phyloP scores from a whole-genome alignment of 805 yeast genomes.

The Geotrichum ghanense region DNA sequence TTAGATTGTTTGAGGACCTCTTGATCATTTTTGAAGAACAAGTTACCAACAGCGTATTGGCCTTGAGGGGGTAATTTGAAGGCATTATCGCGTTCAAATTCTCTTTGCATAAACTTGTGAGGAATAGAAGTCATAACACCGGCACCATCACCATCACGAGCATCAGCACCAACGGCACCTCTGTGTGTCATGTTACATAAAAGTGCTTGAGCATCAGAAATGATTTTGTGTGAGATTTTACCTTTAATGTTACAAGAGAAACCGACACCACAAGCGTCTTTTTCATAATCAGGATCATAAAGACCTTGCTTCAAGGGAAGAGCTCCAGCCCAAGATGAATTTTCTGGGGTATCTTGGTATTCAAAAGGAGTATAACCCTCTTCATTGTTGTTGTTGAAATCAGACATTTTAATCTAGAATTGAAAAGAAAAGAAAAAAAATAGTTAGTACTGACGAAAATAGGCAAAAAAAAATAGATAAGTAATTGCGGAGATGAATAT shows the following conservation, averaged over 20 bases:
- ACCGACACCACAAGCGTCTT: constrained; percentile 98
- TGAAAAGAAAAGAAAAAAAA: too few relatives aligned
- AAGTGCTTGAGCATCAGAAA: constrained; percentile 73
- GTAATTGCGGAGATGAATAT: too few relatives aligned
- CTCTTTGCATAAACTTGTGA: constrained; percentile 75
- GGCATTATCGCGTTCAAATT: constrained; percentile 61
- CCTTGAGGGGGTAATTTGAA: constrained; percentile 65
- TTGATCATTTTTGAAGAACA: constrained; percentile 80
- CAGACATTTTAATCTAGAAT: too few relatives aligned
- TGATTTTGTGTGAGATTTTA: constrained; percentile 74
- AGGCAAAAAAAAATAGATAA: too few relatives aligned
- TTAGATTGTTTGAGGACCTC: constrained; percentile 59
- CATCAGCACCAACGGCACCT: constrained; percentile 94
- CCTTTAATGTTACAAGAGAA: constrained; percentile 94
- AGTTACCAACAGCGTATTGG: constrained; percentile 90
- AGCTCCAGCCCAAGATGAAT: constrained; percentile 79
- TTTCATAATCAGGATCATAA: constrained; percentile 86
- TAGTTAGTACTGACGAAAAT: too few relatives aligned
- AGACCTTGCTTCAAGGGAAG: constrained; percentile 81
- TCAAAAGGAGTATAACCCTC: constrained; percentile 31
- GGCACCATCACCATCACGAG: constrained; percentile 98
- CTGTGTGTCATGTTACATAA: constrained; percentile 98
- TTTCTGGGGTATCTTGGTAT: constrained; percentile 66
- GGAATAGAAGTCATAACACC: constrained; percentile 92
- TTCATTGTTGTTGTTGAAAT: too few relatives aligned